Base-by-base conservation (phyloP, 2,329 filamentous ascomycete genomes). In the Aspergillus luchuensis region DNA sequence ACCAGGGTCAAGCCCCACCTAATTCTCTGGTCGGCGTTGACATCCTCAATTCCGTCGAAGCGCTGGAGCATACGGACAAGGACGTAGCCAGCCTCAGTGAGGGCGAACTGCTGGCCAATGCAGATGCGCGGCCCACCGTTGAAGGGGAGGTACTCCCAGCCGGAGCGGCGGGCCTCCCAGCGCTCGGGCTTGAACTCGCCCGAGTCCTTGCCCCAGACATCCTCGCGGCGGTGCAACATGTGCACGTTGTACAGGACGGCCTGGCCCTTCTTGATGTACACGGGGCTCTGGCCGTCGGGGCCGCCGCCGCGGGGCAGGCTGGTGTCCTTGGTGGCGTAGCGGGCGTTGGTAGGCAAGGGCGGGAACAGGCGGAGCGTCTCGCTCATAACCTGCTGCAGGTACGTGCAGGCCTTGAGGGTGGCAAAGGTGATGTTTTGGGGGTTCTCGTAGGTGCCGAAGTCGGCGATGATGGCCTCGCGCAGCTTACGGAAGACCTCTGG, bases 191-290 rank as follows among this genome's bases (percentile, higher is more conserved):
- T 72, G 71, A 79, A 85, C 17, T 75, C 75, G 1, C 79, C 67
- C 5, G 78, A 78, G 54, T 83, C 80, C 3, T 67, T 38, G 0
- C 79, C 80, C 55, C 72, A 83, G 57, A 77, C 69, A 52, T 82
- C 80, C n/a, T 70, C 68, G 10, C 89, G 84, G 1, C 90, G 85
- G 70, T 94, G 90, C 89, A 94, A 89, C 5, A 85, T 76, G 53
- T 91, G 83, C 0, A 89, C 81, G 48, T 81, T 87, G 79, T 91
- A 94, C 49, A 75, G 81, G 60, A 93, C 79, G 11, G 84, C 76
- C 0, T 85, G 85, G 67, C 87, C 85, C 72, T 90, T 89, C 55
- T 84, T 82, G 2, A 91, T 78, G 56, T 86, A 84, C 1, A 93
- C 70, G 0, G 89, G 89, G 33, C 82, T 77, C 2, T 77, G 75